phyloP scores from a whole-genome alignment of 2,329 filamentous ascomycete genomes.

The Myriosclerotinia curreyana region DNA sequence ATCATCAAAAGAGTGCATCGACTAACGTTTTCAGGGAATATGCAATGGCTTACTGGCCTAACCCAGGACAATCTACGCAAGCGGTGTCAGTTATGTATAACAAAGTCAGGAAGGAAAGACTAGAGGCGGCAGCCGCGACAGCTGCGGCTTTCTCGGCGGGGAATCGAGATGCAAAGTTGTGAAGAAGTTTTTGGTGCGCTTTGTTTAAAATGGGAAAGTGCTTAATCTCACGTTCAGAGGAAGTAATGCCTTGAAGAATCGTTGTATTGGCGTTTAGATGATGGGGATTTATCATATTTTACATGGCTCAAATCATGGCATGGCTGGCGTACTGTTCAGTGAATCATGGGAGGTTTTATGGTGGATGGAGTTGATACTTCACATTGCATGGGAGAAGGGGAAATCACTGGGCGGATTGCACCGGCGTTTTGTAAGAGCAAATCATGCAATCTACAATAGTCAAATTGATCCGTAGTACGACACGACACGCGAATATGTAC shows the following conservation, averaged over 20 bases:
- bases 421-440: constrained; percentile 13
- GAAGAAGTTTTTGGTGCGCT: background rate
- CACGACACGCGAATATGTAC: constrained; percentile 15
- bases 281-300: constrained; percentile 8
- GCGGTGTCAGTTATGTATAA: constrained; percentile 36
- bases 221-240: constrained; percentile 1
- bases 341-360: constrained; percentile 1
- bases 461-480: constrained; percentile 3
- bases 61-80: constrained; percentile 31
- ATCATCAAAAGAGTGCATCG: background rate
- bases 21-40: constrained; percentile 37
- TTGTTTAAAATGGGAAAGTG: background rate
- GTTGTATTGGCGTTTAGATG: constrained; percentile 17
- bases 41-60: constrained; percentile 39
- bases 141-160: background rate
- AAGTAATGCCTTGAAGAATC: constrained; percentile 12
- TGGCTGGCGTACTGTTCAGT: constrained; percentile 13
- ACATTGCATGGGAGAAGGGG: constrained; percentile 8
- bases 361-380: constrained; percentile 13
- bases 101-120: constrained; percentile 31
- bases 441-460: constrained; percentile 1
- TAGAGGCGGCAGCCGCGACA: background rate
- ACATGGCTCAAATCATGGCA: constrained; percentile 16
- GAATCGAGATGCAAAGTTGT: constrained; percentile 7
- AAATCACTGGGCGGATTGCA: constrained; percentile 10